phyloP scores from a whole-genome alignment of 2,329 filamentous ascomycete genomes.

The Nigrospora oryzae region DNA sequence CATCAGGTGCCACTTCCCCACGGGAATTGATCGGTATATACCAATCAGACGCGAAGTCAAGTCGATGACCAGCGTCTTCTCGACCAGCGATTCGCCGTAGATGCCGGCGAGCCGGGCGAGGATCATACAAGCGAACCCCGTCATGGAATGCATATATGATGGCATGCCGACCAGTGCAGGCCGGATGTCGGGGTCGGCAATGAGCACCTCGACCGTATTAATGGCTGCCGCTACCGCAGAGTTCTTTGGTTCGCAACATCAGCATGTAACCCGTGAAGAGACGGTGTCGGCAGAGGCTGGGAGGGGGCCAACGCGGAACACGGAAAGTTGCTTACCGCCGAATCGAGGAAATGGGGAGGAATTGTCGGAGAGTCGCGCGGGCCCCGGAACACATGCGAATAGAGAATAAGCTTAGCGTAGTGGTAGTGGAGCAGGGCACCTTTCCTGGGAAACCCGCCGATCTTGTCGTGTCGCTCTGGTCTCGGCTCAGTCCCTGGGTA shows the following conservation, averaged over 20 bases:
- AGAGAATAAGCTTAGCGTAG: constrained; percentile 32
- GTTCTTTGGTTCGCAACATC: too few relatives aligned
- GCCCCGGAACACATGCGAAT: constrained; percentile 31
- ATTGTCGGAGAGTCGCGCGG: constrained; percentile 20
- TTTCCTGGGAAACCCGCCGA: constrained; percentile 30
- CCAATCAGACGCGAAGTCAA: constrained; percentile 27
- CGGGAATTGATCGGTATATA: constrained; percentile 29
- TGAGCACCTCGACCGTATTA: constrained; percentile 33
- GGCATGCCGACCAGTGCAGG: constrained; percentile 34
- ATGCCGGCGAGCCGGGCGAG: constrained; percentile 37
- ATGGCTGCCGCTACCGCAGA: constrained; percentile 29
- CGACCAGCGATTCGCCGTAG: constrained; percentile 27
- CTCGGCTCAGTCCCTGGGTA: constrained; percentile 24
- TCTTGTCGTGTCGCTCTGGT: constrained; percentile 27
- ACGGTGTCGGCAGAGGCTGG: too few relatives aligned
- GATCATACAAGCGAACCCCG: constrained; percentile 43
- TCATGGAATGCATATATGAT: constrained; percentile 43
- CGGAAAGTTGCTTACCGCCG: constrained; percentile 8
- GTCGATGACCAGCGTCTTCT: constrained; percentile 25
- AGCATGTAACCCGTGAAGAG: too few relatives aligned
- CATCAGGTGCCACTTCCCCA: constrained; percentile 35
- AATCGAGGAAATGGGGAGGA: constrained; percentile 24
- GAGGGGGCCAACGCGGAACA: too few relatives aligned
- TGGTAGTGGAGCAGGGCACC: constrained; percentile 28
- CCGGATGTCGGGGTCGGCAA: constrained; percentile 31